A percentile compares a stretch with the other conserved stretches of the same genome.
These are phyloP conservation scores for Neurospora cerealis DNA, from an alignment of 495 filamentous ascomycete genomes.

Conservation along the genomic window DNA sequence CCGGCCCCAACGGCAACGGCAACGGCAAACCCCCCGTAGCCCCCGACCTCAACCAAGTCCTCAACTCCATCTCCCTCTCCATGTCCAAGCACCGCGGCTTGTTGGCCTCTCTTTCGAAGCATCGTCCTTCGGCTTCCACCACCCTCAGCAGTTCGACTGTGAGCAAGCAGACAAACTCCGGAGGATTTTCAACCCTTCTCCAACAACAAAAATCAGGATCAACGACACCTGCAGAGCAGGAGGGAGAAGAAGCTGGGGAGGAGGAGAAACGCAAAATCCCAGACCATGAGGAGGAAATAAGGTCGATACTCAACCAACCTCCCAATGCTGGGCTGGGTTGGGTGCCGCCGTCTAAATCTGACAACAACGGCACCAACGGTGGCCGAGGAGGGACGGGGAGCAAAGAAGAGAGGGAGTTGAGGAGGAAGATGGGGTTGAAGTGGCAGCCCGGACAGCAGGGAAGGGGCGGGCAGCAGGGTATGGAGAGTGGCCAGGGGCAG, in stretches of 20 bases:
- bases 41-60: slow-evolving; percentile 21
- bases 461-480: background rate
- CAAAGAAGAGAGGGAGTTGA: slow-evolving; percentile 14
- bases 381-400: background rate
- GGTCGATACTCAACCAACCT: slow-evolving; percentile 12
- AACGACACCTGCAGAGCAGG: background rate
- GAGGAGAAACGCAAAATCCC: background rate
- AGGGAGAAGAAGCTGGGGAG: background rate
- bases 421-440: slow-evolving; percentile 23
- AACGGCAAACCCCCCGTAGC: slow-evolving; percentile 12
- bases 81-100: slow-evolving; percentile 7
- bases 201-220: background rate
- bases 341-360: slow-evolving; percentile 1
- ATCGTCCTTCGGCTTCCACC: slow-evolving; percentile 2
- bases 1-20: background rate
- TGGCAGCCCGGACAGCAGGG: slow-evolving; percentile 6
- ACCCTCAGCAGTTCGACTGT: slow-evolving; percentile 1
- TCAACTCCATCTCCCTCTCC: slow-evolving; percentile 26
- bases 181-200: slow-evolving; percentile 11
- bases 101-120: slow-evolving; percentile 6
- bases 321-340: slow-evolving; percentile 31
- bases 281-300: slow-evolving; percentile 18
- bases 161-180: background rate
- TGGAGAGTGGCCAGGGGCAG: background rate
- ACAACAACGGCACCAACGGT: background rate